These are phyloP conservation scores for Pythium myriotylum DNA, from an alignment of 352 stramenopile species.

Conservation along the genomic window DNA sequence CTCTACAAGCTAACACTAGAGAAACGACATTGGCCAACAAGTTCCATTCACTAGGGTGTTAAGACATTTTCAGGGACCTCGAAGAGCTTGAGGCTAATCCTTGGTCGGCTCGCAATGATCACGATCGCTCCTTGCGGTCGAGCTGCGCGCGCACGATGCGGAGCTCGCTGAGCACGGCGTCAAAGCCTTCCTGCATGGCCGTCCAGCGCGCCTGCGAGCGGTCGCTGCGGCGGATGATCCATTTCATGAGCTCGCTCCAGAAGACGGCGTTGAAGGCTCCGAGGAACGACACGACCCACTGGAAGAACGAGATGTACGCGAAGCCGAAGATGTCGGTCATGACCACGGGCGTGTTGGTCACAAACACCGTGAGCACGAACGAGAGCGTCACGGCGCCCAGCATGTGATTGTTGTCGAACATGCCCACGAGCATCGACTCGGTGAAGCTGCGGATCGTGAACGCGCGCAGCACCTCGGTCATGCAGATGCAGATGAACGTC, in stretches of 20 bases:
- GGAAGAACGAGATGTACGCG: constrained; percentile 64
- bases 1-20: no score
- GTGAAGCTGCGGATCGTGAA: constrained; percentile 81
- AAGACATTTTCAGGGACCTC: no score
- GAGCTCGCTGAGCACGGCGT: constrained; percentile 35
- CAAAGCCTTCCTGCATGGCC: constrained; percentile 41
- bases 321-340: constrained; percentile 71
- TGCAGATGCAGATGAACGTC: constrained; percentile 67
- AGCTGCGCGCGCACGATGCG: constrained; percentile 13
- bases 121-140: constrained; percentile 18
- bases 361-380: constrained; percentile 50
- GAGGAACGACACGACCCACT: constrained; percentile 47
- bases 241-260: constrained; percentile 64
- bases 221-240: constrained; percentile 41
- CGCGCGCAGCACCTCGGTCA: constrained; percentile 75
- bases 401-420: constrained; percentile 75
- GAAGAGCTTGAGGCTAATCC: no score
- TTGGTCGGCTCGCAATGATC: no score
- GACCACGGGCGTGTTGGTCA: constrained; percentile 57
- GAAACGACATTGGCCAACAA: no score
- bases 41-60: no score
- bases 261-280: constrained; percentile 54
- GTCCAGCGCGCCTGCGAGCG: constrained; percentile 41
- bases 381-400: constrained; percentile 57
- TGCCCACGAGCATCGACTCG: constrained; percentile 55